These are phyloP conservation scores for Hanseniaspora sp. DNA, from an alignment of 1,139 yeast species.

Conservation along the genomic window DNA sequence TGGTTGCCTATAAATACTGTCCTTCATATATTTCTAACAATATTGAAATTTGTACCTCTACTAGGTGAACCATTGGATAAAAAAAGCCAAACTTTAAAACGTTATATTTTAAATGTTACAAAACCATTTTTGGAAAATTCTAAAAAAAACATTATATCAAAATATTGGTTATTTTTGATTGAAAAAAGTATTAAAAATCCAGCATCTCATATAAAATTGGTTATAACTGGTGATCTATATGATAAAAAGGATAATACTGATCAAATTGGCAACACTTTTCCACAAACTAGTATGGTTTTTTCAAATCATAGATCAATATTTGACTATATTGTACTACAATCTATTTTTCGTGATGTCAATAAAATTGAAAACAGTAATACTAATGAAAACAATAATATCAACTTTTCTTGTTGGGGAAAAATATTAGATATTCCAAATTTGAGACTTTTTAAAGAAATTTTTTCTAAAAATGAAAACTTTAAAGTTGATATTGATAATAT, in stretches of 20 bases:
- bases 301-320: conserved; percentile 27
- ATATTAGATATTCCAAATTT: conserved; percentile 24
- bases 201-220: background rate
- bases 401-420: conserved; percentile 24
- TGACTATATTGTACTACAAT: conserved; percentile 26
- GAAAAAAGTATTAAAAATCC: background rate
- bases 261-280: too few species aligned
- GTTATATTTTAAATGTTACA: background rate
- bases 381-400: background rate
- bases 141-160: background rate
- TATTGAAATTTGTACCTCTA: background rate
- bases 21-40: background rate
- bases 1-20: too few species aligned
- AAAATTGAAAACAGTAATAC: background rate
- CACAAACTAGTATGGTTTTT: background rate
- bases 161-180: conserved; percentile 1
- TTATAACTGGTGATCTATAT: conserved; percentile 10
- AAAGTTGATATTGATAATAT: background rate
- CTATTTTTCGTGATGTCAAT: conserved; percentile 19
- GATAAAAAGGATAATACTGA: background rate
- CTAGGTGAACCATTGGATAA: background rate
- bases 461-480: conserved; percentile 26
- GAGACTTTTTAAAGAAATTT: conserved; percentile 21
- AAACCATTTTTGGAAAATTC: background rate
- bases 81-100: background rate